Evolutionary conservation across 2,329 filamentous ascomycete species (phyloP).

Genomic region (Tolypocladium ovalisporum): DNA sequence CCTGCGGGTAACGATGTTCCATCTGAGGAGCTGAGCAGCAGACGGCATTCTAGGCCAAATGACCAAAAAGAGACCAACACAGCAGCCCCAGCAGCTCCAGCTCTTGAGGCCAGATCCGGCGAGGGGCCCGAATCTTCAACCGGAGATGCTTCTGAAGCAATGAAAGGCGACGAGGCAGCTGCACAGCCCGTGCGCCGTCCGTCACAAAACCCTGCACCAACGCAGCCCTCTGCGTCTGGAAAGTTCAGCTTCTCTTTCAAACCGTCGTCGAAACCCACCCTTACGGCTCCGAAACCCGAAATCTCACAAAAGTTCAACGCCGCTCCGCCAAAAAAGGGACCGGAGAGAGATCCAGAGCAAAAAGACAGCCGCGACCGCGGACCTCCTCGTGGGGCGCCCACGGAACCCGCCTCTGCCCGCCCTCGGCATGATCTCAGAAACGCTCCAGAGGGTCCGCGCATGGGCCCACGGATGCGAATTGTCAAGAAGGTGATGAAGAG

Average conservation of each 20-base stretch:
- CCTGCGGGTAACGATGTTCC: slow-evolving; percentile 7
- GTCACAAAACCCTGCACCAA: slow-evolving; percentile 34
- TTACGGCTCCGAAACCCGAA: slow-evolving; percentile 50
- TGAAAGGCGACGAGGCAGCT: slow-evolving; percentile 2
- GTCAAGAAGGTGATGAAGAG: slow-evolving; percentile 60
- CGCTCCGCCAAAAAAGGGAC: slow-evolving; percentile 36
- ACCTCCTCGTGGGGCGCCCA: slow-evolving; percentile 38
- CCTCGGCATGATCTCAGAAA: slow-evolving; percentile 21
- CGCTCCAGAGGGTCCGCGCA: slow-evolving; percentile 22
- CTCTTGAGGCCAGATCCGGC: neutral
- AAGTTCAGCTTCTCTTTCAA: slow-evolving; percentile 96
- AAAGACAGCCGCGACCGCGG: slow-evolving; percentile 29
- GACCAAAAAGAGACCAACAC: slow-evolving; percentile 7
- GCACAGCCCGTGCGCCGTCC: neutral
- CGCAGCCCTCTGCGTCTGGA: slow-evolving; percentile 35
- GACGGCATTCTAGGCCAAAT: slow-evolving; percentile 6
- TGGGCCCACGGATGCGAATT: slow-evolving; percentile 43
- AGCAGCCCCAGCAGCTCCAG: slow-evolving; percentile 9
- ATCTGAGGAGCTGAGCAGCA: slow-evolving; percentile 7
- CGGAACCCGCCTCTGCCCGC: slow-evolving; percentile 41
- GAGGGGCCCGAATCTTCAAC: neutral
- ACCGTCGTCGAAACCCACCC: slow-evolving; percentile 48
- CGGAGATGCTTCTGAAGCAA: neutral
- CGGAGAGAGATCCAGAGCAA: slow-evolving; percentile 17
- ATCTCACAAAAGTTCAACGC: slow-evolving; percentile 61